Evolutionary conservation across 2,329 filamentous ascomycete species (phyloP), one percentile per base, ranked within the genome.

Genomic region (Chaetothyriales sp.): DNA sequence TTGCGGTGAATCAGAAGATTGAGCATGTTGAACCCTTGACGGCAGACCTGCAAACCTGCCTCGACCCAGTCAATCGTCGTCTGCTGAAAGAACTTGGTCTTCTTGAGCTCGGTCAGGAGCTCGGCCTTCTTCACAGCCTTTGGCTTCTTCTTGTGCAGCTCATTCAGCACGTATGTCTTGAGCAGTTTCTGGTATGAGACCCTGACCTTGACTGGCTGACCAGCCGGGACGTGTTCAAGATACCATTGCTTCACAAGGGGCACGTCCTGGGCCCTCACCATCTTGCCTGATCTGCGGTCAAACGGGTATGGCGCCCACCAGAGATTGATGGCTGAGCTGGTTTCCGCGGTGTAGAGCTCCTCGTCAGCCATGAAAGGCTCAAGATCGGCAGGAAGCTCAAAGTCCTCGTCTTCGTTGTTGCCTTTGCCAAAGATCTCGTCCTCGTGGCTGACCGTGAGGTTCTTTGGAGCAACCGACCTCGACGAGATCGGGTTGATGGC

Each of bases 301-400:
- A 98, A 98, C 0, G 93, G 92, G 64, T 86, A 95, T 20, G 92
- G 93, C 25, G 92, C 90, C 93, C 93, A 98, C 90, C 92, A 98
- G 19, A 98, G 72, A 48, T 87, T 81, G 57, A 98, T 95, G 1
- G 92, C 93, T 10, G 87, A 83, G 2, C 89, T 79, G 3, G 92
- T 98, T 53, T 96, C 86, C 15, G 84, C 80, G 2, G 84, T 95
- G 62, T 88, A 90, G 1, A 98, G 72, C 39, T 92, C 85, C 62
- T 96, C 86, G 4, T 95, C 87, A 0, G 79, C 81, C 59, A 98
- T 74, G 72, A 98, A 98, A 2, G 92, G 88, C 66, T 94, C 83
- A 5, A 87, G 74, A 42, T 83, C 81, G 2, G 73, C 77, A 0
- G 90, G 89, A 47, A 98, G 73, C 62, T 85, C 80, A 62, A 98